A percentile compares a stretch with the other conserved stretches of the same genome.
Evolutionary conservation across 1,139 yeast species (phyloP).

Genomic region (Kodamaea suecica): DNA sequence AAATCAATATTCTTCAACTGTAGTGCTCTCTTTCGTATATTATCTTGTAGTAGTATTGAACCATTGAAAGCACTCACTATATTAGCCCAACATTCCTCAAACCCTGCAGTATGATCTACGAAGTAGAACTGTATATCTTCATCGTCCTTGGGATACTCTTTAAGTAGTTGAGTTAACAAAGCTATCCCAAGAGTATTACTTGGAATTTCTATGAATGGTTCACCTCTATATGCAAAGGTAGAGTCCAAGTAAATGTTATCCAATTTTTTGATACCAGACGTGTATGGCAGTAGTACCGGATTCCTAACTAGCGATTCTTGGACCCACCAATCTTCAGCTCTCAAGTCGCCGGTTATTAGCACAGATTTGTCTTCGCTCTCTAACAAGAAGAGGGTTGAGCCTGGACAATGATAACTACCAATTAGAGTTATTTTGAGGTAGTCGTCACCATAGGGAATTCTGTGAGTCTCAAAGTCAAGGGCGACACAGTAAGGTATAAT

Average conservation of each 20-base stretch:
- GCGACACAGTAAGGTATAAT: constrained; percentile 22
- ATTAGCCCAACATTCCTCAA: constrained; percentile 54
- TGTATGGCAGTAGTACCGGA: constrained; percentile 45
- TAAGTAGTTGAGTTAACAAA: constrained; percentile 30
- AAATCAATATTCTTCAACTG: constrained; percentile 7
- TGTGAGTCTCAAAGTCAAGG: constrained; percentile 12
- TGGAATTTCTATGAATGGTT: constrained; percentile 46
- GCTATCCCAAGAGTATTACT: constrained; percentile 44
- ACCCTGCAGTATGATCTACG: constrained; percentile 46
- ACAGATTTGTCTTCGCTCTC: constrained; percentile 36
- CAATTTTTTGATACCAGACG: constrained; percentile 30
- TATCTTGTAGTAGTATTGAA: constrained; percentile 30
- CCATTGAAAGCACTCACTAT: constrained; percentile 32
- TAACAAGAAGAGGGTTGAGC: constrained; percentile 55
- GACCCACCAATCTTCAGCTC: constrained; percentile 59
- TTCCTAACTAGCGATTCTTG: constrained; percentile 28
- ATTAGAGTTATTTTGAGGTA: constrained; percentile 21
- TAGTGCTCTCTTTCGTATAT: constrained; percentile 20
- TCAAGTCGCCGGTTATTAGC: constrained; percentile 55
- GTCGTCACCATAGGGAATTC: constrained; percentile 13
- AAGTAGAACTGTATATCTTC: constrained; percentile 40
- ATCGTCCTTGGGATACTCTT: constrained; percentile 42
- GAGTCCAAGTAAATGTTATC: constrained; percentile 57
- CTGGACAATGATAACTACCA: constrained; percentile 60
- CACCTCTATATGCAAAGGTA: constrained; percentile 50